Evolutionary conservation across 1,139 yeast genomes (phyloP).

Genomic region (Yamadazyma trypodendri): DNA sequence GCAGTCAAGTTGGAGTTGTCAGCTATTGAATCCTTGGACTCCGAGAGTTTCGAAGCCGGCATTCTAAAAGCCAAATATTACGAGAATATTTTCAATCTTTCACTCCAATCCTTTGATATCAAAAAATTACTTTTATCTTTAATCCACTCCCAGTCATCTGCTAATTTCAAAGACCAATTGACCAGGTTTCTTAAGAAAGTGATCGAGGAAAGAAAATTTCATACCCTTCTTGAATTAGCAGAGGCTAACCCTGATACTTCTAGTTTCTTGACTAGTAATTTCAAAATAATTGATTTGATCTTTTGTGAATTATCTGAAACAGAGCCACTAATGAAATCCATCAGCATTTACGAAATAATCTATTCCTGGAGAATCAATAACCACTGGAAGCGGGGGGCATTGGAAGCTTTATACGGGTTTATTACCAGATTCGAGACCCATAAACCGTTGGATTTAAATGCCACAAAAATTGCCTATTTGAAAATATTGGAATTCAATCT

Average conservation of each 20-base stretch:
- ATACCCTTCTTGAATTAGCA: slow-evolving; percentile 17
- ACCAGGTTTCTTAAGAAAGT: slow-evolving; percentile 26
- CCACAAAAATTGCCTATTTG: slow-evolving; percentile 33
- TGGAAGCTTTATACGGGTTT: slow-evolving; percentile 56
- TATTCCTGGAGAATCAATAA: slow-evolving; percentile 54
- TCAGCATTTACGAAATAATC: slow-evolving; percentile 51
- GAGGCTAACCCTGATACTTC: slow-evolving; percentile 15
- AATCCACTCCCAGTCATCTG: slow-evolving; percentile 18
- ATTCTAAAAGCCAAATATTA: slow-evolving; percentile 21
- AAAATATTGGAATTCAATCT: slow-evolving; percentile 45
- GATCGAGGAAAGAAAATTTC: slow-evolving; percentile 18
- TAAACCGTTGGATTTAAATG: slow-evolving; percentile 18
- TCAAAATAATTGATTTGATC: slow-evolving; percentile 37
- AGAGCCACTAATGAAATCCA: slow-evolving; percentile 33
- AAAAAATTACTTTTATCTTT: slow-evolving; percentile 26
- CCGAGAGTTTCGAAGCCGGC: slow-evolving; percentile 7
- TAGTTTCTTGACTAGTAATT: slow-evolving; percentile 25
- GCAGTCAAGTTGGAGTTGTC: slow-evolving; percentile 33
- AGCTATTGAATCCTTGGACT: slow-evolving; percentile 27
- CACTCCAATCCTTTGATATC: slow-evolving; percentile 26
- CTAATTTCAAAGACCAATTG: slow-evolving; percentile 17
- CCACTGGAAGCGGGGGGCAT: slow-evolving; percentile 36
- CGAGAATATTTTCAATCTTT: slow-evolving; percentile 30
- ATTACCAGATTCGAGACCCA: slow-evolving; percentile 39
- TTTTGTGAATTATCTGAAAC: slow-evolving; percentile 38